These are phyloP conservation scores for Zarea fungicola DNA, from an alignment of 2,329 filamentous ascomycete genomes.

Conservation along the genomic window DNA sequence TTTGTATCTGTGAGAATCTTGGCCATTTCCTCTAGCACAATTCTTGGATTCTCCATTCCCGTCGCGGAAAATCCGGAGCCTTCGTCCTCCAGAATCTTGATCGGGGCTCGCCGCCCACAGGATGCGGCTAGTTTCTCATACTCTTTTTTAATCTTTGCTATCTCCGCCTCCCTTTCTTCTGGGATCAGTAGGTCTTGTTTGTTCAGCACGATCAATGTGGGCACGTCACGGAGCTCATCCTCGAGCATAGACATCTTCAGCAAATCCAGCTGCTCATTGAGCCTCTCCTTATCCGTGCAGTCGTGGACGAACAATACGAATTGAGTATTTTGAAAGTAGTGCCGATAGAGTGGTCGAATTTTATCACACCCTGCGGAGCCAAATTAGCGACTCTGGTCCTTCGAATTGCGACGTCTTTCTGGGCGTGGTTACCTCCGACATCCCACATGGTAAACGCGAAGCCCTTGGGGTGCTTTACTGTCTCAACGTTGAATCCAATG, in stretches of 20 bases:
- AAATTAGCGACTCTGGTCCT: background rate
- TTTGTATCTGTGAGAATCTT: constrained; percentile 17
- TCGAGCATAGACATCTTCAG: constrained; percentile 20
- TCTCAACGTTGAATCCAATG: constrained; percentile 93
- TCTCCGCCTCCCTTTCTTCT: constrained; percentile 15
- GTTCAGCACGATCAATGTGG: constrained; percentile 24
- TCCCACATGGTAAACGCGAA: constrained; percentile 24
- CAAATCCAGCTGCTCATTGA: constrained; percentile 24
- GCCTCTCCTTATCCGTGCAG: constrained; percentile 20
- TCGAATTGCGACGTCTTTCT: background rate
- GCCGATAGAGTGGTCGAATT: constrained; percentile 22
- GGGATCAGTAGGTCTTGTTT: constrained; percentile 25
- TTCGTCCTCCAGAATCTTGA: constrained; percentile 22
- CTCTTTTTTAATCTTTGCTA: constrained; percentile 10
- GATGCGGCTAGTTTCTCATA: constrained; percentile 17
- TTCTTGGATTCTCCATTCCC: background rate
- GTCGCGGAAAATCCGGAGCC: constrained; percentile 20
- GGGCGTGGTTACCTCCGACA: constrained; percentile 21
- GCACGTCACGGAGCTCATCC: constrained; percentile 20
- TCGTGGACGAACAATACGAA: constrained; percentile 26
- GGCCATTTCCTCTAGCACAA: constrained; percentile 10
- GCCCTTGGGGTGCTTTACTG: constrained; percentile 38
- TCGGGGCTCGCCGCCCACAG: constrained; percentile 9
- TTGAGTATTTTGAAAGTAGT: constrained; percentile 22
- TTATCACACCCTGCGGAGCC: constrained; percentile 21